Base-by-base conservation (phyloP, 805 yeast species). In the Candida dendrica region DNA sequence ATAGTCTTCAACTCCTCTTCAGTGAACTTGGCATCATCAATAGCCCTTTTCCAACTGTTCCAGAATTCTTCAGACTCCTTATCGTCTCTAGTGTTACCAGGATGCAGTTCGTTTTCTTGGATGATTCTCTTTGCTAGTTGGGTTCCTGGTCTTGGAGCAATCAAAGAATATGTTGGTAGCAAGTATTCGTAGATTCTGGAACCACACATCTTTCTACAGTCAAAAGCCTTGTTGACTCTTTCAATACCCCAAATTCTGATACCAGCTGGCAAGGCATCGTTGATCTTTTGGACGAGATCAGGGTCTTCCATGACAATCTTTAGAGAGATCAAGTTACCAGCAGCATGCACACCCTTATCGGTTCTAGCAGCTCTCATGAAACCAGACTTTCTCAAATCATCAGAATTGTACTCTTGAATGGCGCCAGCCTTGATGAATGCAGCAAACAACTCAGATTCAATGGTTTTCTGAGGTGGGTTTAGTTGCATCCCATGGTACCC, bases 271-370 rank as follows among this genome's bases (percentile, higher is more conserved):
- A 93, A 69, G 26, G 69, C 60, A 2, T 69, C 63, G 61, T 93
- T 93, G 63, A 93, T 82, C 59, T 81, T 85, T 37, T 72, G 70
- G 5, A 52, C 29, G 6, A 27, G 7, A 40, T 88, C 74, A 42
- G 72, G 77, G 54, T 90, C 95, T 58, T 88, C 95, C 41, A 87
- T 72, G 52, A 87, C 86, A 71, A 90, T 65, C 59, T 90, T 90
- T 51, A 84, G 68, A 14, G 95, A 83, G 36, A 91, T 75, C 18
- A 89, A 88, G 60, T 90, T 90, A 24, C 97, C 97, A 2, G 96
- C 96, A 11, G 98, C 97, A 64, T 90, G 98, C 19, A 90, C 98
- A 46, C 97, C 98, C 63, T 91, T 91, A 62, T 90, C 98, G 3
- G 91, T 84, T 65, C 91, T 72, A 4, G 91, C 91, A 40, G 90